Conservation (phyloP, 192 early-diverging fungal genomes). For the Podila epicladia region DNA sequence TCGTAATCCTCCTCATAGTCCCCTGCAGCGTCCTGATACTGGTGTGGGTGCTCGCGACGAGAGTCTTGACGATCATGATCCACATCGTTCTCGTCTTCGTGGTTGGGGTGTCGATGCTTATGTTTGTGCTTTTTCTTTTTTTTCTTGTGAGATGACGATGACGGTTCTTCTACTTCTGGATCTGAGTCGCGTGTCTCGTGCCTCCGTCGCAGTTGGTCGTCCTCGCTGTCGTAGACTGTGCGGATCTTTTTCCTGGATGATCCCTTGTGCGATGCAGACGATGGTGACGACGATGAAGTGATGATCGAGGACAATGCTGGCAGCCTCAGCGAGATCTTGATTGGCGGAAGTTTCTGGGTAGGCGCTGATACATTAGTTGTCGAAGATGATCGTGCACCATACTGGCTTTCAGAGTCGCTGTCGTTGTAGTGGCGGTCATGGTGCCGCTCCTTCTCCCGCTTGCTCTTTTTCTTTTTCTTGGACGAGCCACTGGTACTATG, state of each 20-base stretch:
- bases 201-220: not conserved
- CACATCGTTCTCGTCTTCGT: conserved; percentile 3
- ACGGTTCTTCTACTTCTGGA: conserved; percentile 7
- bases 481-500: conserved; percentile 1
- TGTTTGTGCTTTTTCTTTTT: conserved; percentile 50
- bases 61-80: not conserved
- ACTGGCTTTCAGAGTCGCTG: conserved; percentile 1
- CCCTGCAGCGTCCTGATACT: not conserved
- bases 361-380: not conserved
- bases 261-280: not conserved
- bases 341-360: conserved; percentile 19
- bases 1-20: conserved; percentile 5
- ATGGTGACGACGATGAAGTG: not conserved
- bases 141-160: conserved; percentile 25
- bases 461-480: conserved; percentile 37
- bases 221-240: not conserved
- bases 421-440: conserved; percentile 10
- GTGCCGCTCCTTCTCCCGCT: conserved; percentile 12
- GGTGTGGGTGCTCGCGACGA: conserved; percentile 1
- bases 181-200: not conserved
- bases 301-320: conserved; percentile 17
- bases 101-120: conserved; percentile 19
- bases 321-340: conserved; percentile 47
- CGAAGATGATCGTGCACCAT: not conserved
- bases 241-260: conserved; percentile 3